Evolutionary conservation across 2,329 filamentous ascomycete genomes (phyloP).

Genomic region (Diaporthe sp.): DNA sequence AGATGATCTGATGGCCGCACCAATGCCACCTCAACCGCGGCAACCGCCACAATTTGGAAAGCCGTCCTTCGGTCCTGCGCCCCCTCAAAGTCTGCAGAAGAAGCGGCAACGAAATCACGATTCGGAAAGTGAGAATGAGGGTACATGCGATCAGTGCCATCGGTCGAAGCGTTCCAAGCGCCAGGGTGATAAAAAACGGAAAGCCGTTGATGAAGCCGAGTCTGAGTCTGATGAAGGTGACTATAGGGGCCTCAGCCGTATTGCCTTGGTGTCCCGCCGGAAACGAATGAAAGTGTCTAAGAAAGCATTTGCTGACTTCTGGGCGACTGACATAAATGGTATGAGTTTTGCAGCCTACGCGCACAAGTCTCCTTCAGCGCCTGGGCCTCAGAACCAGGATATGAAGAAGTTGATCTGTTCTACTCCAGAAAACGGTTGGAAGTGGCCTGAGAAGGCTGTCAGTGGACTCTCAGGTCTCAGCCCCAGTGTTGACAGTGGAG

Average conservation of each 20-base stretch:
- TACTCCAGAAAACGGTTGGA: no score
- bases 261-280: background rate
- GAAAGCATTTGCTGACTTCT: background rate
- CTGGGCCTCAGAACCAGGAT: no score
- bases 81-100: no score
- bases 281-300: background rate
- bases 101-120: background rate
- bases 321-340: background rate
- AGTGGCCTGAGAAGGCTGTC: no score
- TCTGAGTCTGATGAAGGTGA: constrained; percentile 14
- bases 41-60: background rate
- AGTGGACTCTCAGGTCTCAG: no score
- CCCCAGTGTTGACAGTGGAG: no score
- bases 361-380: background rate
- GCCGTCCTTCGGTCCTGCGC: no score
- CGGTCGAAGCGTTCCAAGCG: background rate
- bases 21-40: background rate
- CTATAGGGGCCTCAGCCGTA: background rate
- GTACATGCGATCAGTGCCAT: background rate
- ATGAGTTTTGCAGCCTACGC: background rate
- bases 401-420: no score
- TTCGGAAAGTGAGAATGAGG: background rate
- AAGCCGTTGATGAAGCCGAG: background rate
- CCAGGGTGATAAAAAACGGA: background rate
- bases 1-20: no score